A percentile compares a stretch with the other conserved stretches of the same genome.
Conservation (phyloP, 1,284 basidiomycete species). For the Irpex rosettiformis region DNA sequence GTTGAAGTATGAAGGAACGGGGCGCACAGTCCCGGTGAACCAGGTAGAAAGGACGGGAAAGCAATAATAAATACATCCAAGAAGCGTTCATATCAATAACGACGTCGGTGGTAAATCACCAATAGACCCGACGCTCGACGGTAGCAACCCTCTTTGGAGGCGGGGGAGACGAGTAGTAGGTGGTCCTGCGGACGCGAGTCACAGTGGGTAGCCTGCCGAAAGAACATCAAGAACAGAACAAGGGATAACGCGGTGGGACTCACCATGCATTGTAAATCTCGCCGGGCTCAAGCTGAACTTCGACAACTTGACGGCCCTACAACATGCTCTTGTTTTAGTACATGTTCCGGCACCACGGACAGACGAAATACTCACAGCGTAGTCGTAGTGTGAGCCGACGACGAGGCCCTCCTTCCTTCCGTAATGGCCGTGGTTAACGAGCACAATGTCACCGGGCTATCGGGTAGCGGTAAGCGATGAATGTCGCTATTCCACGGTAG, state of each 20-base stretch:
- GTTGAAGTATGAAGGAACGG: conserved; percentile 1
- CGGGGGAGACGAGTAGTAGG: conserved; percentile 47
- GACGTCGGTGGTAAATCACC: conserved; percentile 36
- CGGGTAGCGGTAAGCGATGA: conserved; percentile 1
- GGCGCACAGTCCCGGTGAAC: conserved; percentile 7
- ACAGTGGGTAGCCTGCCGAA: conserved; percentile 62
- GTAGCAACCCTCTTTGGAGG: conserved; percentile 39
- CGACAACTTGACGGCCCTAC: conserved; percentile 75
- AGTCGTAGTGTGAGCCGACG: conserved; percentile 67
- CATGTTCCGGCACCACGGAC: neutral
- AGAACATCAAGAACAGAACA: neutral
- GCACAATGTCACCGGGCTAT: conserved; percentile 75
- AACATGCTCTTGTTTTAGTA: conserved; percentile 1
- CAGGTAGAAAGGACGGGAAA: conserved; percentile 3
- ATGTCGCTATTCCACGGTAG: neutral
- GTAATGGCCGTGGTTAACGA: conserved; percentile 59
- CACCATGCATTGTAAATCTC: conserved; percentile 69
- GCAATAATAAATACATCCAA: conserved; percentile 3
- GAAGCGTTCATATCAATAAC: neutral
- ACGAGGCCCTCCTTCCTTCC: conserved; percentile 74
- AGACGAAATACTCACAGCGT: conserved; percentile 43
- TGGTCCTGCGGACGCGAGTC: conserved; percentile 67
- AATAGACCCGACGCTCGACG: conserved; percentile 70
- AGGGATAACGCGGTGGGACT: conserved; percentile 18
- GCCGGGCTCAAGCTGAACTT: conserved; percentile 69